phyloP scores from a whole-genome alignment of 176 grass and related monocot genomes.

The Triticum turgidum region DNA sequence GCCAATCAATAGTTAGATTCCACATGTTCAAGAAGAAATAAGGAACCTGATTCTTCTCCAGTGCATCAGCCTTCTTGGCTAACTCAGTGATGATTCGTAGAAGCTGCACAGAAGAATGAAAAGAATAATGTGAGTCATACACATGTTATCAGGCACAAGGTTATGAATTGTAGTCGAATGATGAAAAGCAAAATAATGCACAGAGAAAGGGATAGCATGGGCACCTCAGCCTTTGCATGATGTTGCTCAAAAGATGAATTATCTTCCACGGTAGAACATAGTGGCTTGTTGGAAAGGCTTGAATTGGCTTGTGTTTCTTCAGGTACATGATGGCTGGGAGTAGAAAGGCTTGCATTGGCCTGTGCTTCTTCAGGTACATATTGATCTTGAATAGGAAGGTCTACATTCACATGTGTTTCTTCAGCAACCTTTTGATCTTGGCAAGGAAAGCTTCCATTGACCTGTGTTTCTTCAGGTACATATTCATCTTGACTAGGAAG shows the following conservation, averaged over 20 bases:
- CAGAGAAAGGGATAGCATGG: constrained; percentile 17
- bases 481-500: background rate
- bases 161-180: constrained; percentile 21
- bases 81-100: constrained; percentile 50
- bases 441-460: background rate
- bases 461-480: constrained; percentile 26
- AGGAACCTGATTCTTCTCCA: constrained; percentile 77
- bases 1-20: background rate
- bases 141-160: background rate
- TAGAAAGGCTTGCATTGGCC: background rate
- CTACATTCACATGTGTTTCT: constrained; percentile 20
- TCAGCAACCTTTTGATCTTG: constrained; percentile 3
- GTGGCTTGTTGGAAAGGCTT: background rate
- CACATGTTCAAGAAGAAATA: constrained; percentile 22
- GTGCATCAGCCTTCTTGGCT: constrained; percentile 42
- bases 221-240: constrained; percentile 31
- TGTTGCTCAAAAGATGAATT: constrained; percentile 19
- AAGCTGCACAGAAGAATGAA: constrained; percentile 52
- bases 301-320: constrained; percentile 11
- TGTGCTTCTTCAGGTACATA: constrained; percentile 31
- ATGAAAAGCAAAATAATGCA: constrained; percentile 2
- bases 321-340: background rate
- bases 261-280: constrained; percentile 21
- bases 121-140: constrained; percentile 18
- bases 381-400: constrained; percentile 20